Percentiles rank a stretch among this genome's conserved stretches.
Evolutionary conservation across 106 monocot genomes (phyloP).

Genomic region (Chionographis japonica): DNA sequence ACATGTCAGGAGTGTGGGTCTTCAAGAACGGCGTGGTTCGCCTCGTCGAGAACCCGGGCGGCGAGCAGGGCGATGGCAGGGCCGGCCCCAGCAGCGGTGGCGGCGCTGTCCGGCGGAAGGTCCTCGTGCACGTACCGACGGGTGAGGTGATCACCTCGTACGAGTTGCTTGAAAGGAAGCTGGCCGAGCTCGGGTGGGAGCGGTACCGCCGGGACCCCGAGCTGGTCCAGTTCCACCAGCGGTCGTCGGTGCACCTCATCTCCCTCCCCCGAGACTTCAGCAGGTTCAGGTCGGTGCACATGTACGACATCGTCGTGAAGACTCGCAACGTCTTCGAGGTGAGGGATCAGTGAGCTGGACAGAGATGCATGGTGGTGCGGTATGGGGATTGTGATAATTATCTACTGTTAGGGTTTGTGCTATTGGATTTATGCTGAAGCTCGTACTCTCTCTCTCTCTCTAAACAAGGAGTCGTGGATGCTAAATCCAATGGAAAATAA

Average conservation of each 20-base stretch:
- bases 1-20: slow-evolving; percentile 9
- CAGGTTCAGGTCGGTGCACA: slow-evolving; percentile 45
- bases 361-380: too few species aligned
- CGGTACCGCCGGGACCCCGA: slow-evolving; percentile 23
- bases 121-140: slow-evolving; percentile 52
- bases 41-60: neutral
- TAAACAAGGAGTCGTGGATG: too few species aligned
- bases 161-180: slow-evolving; percentile 43
- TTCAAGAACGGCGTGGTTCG: slow-evolving; percentile 2
- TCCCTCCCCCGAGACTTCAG: slow-evolving; percentile 60
- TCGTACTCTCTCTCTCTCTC: too few species aligned
- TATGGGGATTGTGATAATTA: too few species aligned
- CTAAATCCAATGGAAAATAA: too few species aligned
- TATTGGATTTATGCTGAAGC: too few species aligned
- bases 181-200: slow-evolving; percentile 54
- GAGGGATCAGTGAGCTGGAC: slow-evolving; percentile 31
- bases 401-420: too few species aligned
- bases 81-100: neutral
- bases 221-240: slow-evolving; percentile 68
- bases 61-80: neutral
- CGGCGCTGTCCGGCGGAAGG: slow-evolving; percentile 27
- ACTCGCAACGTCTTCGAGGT: slow-evolving; percentile 70
- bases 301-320: slow-evolving; percentile 86
- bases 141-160: slow-evolving; percentile 51
- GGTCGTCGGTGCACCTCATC: slow-evolving; percentile 52